A percentile compares a stretch with the other conserved stretches of the same genome.
These are phyloP conservation scores for Apiotrichum veenhuisii DNA, from an alignment of 1,284 basidiomycete species.

Conservation along the genomic window DNA sequence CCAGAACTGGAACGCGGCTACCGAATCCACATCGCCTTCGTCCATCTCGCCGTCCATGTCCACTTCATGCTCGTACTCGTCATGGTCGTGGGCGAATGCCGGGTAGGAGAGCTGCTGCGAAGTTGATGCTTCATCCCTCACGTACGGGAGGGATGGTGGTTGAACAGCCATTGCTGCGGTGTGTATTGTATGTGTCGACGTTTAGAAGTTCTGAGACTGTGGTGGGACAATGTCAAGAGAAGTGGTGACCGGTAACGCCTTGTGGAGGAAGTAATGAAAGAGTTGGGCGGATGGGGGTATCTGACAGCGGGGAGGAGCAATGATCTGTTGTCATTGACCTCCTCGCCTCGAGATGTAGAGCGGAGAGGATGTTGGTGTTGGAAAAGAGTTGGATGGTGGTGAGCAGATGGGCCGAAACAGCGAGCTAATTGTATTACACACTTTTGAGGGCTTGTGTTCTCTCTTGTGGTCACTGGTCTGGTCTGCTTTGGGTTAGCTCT, in stretches of 20 bases:
- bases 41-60: slow-evolving; percentile 30
- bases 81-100: slow-evolving; percentile 20
- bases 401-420: neutral
- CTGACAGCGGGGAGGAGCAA: neutral
- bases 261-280: neutral
- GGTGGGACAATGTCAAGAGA: neutral
- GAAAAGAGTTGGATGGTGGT: neutral
- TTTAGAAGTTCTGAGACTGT: neutral
- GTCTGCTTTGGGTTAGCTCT: neutral
- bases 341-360: neutral
- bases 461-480: no score
- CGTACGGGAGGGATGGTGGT: slow-evolving; percentile 40
- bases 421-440: neutral
- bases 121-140: slow-evolving; percentile 45
- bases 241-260: no score
- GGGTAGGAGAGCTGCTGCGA: slow-evolving; percentile 42
- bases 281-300: neutral
- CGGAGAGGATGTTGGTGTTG: neutral
- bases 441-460: no score
- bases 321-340: neutral
- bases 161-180: slow-evolving; percentile 17
- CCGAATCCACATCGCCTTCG: slow-evolving; percentile 20
- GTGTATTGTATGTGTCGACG: neutral
- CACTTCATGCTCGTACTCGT: slow-evolving; percentile 25
- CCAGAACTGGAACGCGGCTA: slow-evolving; percentile 46